Conservation (phyloP, 768 basidiomycete genomes). For the Kwoniella shandongensis region DNA sequence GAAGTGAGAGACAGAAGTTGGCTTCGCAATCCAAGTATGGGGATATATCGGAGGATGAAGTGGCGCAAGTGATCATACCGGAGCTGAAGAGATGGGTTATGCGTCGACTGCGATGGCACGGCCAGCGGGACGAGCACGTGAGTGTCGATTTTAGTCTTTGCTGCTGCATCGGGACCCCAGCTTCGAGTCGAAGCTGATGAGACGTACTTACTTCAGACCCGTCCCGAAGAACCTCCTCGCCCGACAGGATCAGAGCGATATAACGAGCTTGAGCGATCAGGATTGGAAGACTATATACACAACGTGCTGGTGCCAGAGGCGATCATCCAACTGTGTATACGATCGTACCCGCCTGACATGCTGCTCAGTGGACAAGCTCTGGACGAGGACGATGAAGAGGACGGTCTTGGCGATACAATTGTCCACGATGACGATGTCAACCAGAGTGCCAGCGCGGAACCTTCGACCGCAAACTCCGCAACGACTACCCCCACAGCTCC, state of each 20-base stretch:
- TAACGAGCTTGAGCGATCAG: conserved; percentile 11
- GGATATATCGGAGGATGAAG: conserved; percentile 28
- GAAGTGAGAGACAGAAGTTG: background rate
- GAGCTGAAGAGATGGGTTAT: conserved; percentile 42
- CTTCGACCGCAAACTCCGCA: background rate
- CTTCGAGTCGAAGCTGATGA: no score
- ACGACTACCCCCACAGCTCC: background rate
- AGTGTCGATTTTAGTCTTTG: background rate
- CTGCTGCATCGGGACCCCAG: no score
- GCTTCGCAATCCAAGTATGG: conserved; percentile 13
- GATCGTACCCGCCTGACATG: background rate
- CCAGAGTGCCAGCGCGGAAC: background rate
- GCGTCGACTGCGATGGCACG: background rate
- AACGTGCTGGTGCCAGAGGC: conserved; percentile 32
- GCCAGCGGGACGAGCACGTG: background rate
- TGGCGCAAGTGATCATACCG: conserved; percentile 31
- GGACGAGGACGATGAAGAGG: background rate
- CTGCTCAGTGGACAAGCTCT: background rate
- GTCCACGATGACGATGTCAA: no score
- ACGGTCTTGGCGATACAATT: background rate
- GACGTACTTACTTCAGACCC: no score
- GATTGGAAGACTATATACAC: conserved; percentile 18
- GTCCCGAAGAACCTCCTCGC: conserved; percentile 12
- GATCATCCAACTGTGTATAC: conserved; percentile 28
- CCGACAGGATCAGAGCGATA: conserved; percentile 37